Base-by-base conservation (phyloP, 1,284 basidiomycete genomes). In the Ceratobasidium sp. region DNA sequence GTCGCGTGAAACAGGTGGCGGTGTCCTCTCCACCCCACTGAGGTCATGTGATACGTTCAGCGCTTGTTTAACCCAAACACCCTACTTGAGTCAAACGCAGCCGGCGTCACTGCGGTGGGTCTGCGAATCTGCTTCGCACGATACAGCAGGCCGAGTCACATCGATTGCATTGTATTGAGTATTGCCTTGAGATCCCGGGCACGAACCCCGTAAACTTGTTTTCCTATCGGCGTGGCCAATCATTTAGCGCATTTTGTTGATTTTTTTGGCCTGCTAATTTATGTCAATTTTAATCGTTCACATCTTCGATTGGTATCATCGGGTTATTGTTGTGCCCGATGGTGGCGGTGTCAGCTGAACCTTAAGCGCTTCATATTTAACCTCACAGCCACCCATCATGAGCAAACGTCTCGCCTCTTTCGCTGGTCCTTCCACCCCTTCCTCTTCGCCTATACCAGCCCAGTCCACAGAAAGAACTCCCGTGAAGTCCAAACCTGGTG, bases 361-460 rank as follows among this genome's bases (percentile, higher is more conserved):
- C 36, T 24, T 48, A 44, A 44, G 36, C 41, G 60, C 60, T 50
- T 29, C 27, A 2, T 22, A 17, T 50, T 56, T 50, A 41, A 8
- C 60, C 17, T 31, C 60, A 48, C 60, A 63, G 60, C 60, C 60
- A 63, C 60, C 65, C 65, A 54, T 53, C 66, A 72, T 72, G 67
- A 72, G 67, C 67, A 72, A 72, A 72, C 67, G 67, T 3, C 56
- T 72, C 24, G 54, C 67, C 17, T 72, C 67, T 14, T 72, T 72
- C 33, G 67, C 41, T 22, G 67, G 67, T 11, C 67, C 67, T 54
- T 72, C 67, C 14, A 27, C 29, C 9, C 67, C 67, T 22, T 59
- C 67, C 6, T 60, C 67, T 27, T 33, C 67, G 8, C 67, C 67
- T 1, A 47, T 72, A 17, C 17, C 56, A 50, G 56, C 41, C 2